phyloP scores from a whole-genome alignment of 2,329 filamentous ascomycete species.

The Diaporthe ampelina region DNA sequence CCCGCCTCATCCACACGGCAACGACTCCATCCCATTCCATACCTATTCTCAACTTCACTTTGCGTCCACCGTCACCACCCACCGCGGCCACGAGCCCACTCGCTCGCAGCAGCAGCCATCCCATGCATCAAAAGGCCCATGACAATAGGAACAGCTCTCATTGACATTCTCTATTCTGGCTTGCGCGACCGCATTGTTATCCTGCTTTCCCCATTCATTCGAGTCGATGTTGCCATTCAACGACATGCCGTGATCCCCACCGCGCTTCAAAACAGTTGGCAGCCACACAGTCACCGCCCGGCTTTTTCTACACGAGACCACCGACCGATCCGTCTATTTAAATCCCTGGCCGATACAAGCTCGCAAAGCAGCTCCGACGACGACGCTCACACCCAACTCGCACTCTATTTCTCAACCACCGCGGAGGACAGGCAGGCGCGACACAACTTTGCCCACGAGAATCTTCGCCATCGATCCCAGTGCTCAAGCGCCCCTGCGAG shows the following conservation, averaged over 20 bases:
- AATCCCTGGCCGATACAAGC: not conserved
- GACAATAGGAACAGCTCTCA: conserved; percentile 20
- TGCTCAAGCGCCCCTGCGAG: not conserved
- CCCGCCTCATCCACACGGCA: conserved; percentile 28
- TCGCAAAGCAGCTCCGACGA: conserved; percentile 2
- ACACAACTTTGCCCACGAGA: not conserved
- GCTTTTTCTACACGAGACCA: not conserved
- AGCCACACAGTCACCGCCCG: conserved; percentile 6
- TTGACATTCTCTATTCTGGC: not conserved
- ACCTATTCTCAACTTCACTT: conserved; percentile 26
- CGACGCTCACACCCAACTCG: not conserved
- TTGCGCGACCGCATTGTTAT: conserved; percentile 32
- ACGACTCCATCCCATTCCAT: conserved; percentile 24
- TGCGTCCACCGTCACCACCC: conserved; percentile 15
- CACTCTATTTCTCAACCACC: not conserved
- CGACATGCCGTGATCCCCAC: conserved; percentile 23
- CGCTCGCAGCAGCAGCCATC: conserved; percentile 22
- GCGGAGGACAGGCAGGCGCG: conserved; percentile 12
- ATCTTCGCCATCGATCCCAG: not conserved
- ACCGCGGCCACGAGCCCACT: conserved; percentile 23
- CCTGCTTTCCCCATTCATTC: conserved; percentile 1
- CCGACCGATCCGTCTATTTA: not conserved
- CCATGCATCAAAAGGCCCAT: not conserved
- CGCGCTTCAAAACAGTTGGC: not conserved
- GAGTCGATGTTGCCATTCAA: conserved; percentile 10